Evolutionary conservation across 495 filamentous ascomycete species (phyloP).

Genomic region (Terfezia boudieri): DNA sequence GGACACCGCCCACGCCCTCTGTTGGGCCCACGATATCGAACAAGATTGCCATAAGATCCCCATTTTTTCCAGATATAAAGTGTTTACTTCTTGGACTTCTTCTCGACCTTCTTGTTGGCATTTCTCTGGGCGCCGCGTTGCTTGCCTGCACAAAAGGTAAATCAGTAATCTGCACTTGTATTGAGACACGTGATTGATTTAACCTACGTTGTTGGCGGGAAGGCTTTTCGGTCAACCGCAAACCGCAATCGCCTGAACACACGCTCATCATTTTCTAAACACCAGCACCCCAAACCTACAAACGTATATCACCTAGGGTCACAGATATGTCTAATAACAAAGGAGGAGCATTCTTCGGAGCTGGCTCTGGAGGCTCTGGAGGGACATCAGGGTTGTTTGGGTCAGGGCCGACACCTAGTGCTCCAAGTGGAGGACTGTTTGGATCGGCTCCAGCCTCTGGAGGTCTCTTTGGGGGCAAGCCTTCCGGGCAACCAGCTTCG

Average conservation of each 20-base stretch:
- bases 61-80: neutral
- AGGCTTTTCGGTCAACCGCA: slow-evolving; percentile 49
- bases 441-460: neutral
- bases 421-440: slow-evolving; percentile 5
- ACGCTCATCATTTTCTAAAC: too few species aligned
- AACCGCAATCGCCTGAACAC: too few species aligned
- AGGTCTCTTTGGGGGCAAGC: slow-evolving; percentile 5
- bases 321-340: too few species aligned
- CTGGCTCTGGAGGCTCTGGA: too few species aligned
- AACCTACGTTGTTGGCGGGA: slow-evolving; percentile 96
- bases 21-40: neutral
- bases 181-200: slow-evolving; percentile 1
- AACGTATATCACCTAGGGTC: too few species aligned
- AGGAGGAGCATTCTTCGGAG: too few species aligned
- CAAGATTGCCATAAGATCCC: neutral
- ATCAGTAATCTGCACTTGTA: slow-evolving; percentile 20
- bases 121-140: slow-evolving; percentile 89
- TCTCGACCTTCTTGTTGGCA: slow-evolving; percentile 42
- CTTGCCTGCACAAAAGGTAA: slow-evolving; percentile 49
- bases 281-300: too few species aligned
- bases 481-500: slow-evolving; percentile 7
- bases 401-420: neutral
- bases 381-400: slow-evolving; percentile 1
- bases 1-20: neutral
- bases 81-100: slow-evolving; percentile 40